These are phyloP conservation scores for Solanum microdontum DNA, from an alignment of 257 asterid species.

Conservation along the genomic window DNA sequence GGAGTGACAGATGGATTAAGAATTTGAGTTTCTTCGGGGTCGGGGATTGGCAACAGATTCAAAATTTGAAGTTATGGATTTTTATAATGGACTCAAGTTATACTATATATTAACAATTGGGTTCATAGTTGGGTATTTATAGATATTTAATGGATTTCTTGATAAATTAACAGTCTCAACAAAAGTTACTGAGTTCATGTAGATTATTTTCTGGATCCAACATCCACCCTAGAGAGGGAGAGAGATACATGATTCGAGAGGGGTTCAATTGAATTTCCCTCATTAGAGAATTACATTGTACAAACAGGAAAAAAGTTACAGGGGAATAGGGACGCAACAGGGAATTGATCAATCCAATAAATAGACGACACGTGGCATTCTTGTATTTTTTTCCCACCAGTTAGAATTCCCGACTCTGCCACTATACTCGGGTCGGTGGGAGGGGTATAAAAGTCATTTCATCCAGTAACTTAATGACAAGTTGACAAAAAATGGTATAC, in stretches of 20 bases:
- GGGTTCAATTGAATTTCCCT: neutral
- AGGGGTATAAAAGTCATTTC: neutral
- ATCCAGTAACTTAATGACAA: neutral
- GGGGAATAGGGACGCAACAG: neutral
- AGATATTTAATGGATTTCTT: neutral
- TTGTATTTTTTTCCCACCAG: no score
- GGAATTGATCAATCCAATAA: neutral
- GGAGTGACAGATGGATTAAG: neutral
- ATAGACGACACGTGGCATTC: neutral
- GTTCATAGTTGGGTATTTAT: neutral
- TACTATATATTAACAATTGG: neutral
- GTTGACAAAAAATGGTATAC: neutral
- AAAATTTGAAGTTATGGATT: neutral
- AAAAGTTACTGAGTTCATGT: neutral
- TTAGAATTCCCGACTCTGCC: neutral
- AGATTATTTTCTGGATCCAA: neutral
- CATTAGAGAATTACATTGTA: neutral
- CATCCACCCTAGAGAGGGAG: neutral
- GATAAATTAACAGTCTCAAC: neutral
- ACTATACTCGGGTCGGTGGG: neutral
- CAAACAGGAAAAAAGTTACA: neutral
- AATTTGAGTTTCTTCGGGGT: neutral
- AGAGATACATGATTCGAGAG: neutral
- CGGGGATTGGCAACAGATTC: neutral
- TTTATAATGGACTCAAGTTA: neutral